Evolutionary conservation across 164 flowering plant genomes (phyloP).

Genomic region (Vitis rupestris): DNA sequence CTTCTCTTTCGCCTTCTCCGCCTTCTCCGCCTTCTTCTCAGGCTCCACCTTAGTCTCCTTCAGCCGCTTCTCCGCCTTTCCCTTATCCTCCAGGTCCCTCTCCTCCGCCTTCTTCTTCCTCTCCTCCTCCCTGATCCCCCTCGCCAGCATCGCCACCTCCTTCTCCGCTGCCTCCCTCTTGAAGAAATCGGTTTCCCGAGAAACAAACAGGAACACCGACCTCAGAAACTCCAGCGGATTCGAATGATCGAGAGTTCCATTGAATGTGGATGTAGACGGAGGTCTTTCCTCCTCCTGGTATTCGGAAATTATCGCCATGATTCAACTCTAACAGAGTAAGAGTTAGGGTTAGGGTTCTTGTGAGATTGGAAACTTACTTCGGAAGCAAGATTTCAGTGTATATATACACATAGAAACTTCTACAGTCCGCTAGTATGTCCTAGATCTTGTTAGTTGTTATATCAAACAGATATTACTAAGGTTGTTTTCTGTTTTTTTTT

Average conservation of each 20-base stretch:
- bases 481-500: no score
- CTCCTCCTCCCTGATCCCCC: slow-evolving; percentile 36
- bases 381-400: no score
- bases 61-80: slow-evolving; percentile 16
- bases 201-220: slow-evolving; percentile 47
- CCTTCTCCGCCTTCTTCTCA: slow-evolving; percentile 10
- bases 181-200: slow-evolving; percentile 45
- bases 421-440: no score
- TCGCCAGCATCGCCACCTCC: slow-evolving; percentile 40
- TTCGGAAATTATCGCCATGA: slow-evolving; percentile 75
- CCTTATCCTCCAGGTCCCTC: slow-evolving; percentile 14
- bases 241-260: slow-evolving; percentile 42
- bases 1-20: slow-evolving; percentile 20
- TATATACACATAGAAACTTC: no score
- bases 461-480: no score
- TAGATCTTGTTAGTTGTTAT: no score
- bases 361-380: no score
- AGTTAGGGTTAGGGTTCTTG: neutral
- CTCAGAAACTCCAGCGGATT: slow-evolving; percentile 54
- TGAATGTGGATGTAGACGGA: slow-evolving; percentile 20
- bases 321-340: neutral
- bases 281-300: slow-evolving; percentile 43
- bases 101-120: slow-evolving; percentile 15
- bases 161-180: slow-evolving; percentile 36
- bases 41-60: slow-evolving; percentile 4